Conservation (phyloP, 371 early-diverging fungal genomes). For the Mucor racemosus region DNA sequence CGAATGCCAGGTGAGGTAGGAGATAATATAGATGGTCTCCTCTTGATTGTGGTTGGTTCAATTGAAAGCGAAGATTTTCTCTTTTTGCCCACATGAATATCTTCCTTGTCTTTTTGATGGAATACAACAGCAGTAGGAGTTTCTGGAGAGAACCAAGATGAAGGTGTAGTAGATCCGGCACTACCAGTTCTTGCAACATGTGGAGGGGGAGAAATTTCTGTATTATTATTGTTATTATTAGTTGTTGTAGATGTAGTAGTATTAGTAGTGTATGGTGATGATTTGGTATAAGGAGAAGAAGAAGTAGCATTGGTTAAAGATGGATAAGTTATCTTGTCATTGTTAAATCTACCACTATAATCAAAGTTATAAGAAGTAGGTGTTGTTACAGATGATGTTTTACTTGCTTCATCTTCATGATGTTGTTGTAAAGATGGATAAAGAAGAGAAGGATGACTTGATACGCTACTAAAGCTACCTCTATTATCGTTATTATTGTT, state of each 20-base stretch:
- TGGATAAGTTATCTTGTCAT: slow-evolving; percentile 1
- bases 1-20: background rate
- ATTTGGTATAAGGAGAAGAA: slow-evolving; percentile 15
- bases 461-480: slow-evolving; percentile 26
- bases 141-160: slow-evolving; percentile 32
- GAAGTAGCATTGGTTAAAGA: background rate
- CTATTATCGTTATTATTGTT: slow-evolving; percentile 6
- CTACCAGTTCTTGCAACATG: slow-evolving; percentile 4
- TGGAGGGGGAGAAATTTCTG: background rate
- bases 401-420: slow-evolving; percentile 19
- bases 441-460: slow-evolving; percentile 25
- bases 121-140: slow-evolving; percentile 29
- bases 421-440: slow-evolving; percentile 13
- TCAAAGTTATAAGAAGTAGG: slow-evolving; percentile 16
- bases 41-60: slow-evolving; percentile 2
- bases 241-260: slow-evolving; percentile 2
- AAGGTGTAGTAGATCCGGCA: slow-evolving; percentile 26
- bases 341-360: background rate
- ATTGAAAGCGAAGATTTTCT: slow-evolving; percentile 10
- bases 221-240: background rate
- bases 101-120: slow-evolving; percentile 13
- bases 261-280: slow-evolving; percentile 1
- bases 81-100: background rate
- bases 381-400: slow-evolving; percentile 11
- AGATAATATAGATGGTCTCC: slow-evolving; percentile 7